Conservation (phyloP, 2,329 filamentous ascomycete genomes). For the Diaporthe amygdali region DNA sequence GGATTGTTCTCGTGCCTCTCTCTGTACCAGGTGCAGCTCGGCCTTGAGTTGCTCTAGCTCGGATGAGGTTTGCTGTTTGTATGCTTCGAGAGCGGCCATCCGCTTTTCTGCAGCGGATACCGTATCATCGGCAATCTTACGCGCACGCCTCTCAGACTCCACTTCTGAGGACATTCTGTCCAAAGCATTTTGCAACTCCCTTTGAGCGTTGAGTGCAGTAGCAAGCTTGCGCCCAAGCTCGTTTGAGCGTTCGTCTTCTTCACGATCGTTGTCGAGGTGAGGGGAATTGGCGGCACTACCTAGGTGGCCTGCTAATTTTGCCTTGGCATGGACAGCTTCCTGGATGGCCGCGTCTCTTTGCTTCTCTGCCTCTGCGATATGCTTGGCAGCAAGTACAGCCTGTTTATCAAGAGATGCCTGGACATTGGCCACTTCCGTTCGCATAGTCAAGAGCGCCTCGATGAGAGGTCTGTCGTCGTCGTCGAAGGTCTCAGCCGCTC, state of each 20-base stretch:
- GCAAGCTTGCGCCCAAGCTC: constrained; percentile 86
- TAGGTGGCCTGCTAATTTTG: constrained; percentile 81
- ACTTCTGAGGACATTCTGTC: constrained; percentile 74
- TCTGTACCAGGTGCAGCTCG: constrained; percentile 82
- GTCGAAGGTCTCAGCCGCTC: constrained; percentile 78
- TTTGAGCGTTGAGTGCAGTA: constrained; percentile 77
- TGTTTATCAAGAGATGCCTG: constrained; percentile 90
- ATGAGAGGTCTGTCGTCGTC: constrained; percentile 93
- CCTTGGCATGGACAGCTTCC: constrained; percentile 94
- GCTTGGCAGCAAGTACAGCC: constrained; percentile 80
- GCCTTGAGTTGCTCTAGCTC: constrained; percentile 87
- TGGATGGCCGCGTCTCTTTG: constrained; percentile 93
- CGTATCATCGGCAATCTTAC: constrained; percentile 88
- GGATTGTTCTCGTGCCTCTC: constrained; percentile 79
- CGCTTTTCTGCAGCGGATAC: constrained; percentile 81
- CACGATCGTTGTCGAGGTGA: constrained; percentile 64
- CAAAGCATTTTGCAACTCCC: constrained; percentile 78
- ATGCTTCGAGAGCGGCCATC: constrained; percentile 81
- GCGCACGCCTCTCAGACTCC: constrained; percentile 79
- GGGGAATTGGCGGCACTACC: constrained; percentile 68
- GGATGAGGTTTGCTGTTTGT: constrained; percentile 80
- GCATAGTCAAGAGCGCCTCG: constrained; percentile 91
- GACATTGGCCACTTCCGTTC: constrained; percentile 85
- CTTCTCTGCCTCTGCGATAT: constrained; percentile 92
- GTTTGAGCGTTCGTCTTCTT: constrained; percentile 67